Evolutionary conservation across 176 grass and related monocot species (phyloP).

Genomic region (Phoenix dactylifera): DNA sequence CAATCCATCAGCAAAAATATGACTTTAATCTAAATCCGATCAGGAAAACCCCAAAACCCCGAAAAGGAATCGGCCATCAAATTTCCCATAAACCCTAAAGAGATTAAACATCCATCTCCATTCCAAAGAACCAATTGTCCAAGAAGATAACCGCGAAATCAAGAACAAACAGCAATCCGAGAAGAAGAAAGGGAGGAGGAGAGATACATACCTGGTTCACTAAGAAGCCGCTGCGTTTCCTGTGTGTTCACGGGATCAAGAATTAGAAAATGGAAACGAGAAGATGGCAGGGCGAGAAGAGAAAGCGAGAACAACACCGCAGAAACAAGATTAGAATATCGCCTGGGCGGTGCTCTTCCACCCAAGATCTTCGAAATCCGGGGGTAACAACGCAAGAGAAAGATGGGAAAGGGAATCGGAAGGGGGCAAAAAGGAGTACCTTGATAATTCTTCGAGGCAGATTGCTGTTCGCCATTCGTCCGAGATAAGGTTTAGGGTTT

Average conservation of each 20-base stretch:
- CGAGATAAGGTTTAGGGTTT: constrained; percentile 11
- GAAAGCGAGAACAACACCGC: neutral
- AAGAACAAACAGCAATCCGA: too few relatives aligned
- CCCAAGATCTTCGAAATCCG: too few relatives aligned
- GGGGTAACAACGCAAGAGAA: too few relatives aligned
- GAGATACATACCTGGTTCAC: constrained; percentile 56
- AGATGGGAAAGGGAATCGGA: too few relatives aligned
- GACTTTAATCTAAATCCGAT: neutral
- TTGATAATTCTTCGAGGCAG: constrained; percentile 97
- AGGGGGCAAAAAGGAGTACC: constrained; percentile 20
- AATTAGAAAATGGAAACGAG: neutral
- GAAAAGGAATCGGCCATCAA: too few relatives aligned
- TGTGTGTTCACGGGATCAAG: constrained; percentile 30
- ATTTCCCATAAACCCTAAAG: too few relatives aligned
- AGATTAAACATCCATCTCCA: too few relatives aligned
- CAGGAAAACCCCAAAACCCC: neutral
- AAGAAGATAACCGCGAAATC: neutral
- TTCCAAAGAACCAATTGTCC: neutral
- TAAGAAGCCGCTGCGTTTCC: constrained; percentile 95
- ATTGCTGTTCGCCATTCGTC: constrained; percentile 82
- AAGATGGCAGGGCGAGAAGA: constrained; percentile 9
- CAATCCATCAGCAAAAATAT: constrained; percentile 1
- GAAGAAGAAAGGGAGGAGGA: neutral
- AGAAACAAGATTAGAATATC: too few relatives aligned
- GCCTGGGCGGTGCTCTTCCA: too few relatives aligned